phyloP scores from a whole-genome alignment of 1,284 basidiomycete genomes.

The Fomes fomentarius region DNA sequence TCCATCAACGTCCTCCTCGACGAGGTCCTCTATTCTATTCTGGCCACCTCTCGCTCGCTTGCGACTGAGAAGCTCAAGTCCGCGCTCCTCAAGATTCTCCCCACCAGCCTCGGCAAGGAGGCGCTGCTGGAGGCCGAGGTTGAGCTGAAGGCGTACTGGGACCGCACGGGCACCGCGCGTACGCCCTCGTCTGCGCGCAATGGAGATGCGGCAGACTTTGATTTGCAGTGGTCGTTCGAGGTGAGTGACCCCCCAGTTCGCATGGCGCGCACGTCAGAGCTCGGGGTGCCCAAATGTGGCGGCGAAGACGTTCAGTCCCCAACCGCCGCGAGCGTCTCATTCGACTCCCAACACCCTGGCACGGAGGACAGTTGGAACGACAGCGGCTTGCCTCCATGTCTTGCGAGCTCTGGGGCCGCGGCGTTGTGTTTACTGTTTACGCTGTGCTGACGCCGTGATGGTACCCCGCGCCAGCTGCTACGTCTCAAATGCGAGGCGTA shows the following conservation, averaged over 20 bases:
- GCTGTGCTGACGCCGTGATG: not conserved
- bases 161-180: slow-evolving; percentile 55
- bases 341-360: too few species aligned
- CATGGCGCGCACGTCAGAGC: not conserved
- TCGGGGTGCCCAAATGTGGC: too few species aligned
- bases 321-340: too few species aligned
- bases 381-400: not conserved
- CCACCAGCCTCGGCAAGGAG: slow-evolving; percentile 83
- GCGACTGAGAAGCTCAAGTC: slow-evolving; percentile 75
- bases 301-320: too few species aligned
- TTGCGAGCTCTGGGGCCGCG: not conserved
- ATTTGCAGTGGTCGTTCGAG: slow-evolving; percentile 75
- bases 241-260: slow-evolving; percentile 43
- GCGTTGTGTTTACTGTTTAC: too few species aligned
- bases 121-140: slow-evolving; percentile 92
- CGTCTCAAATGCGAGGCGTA: slow-evolving; percentile 85
- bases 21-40: slow-evolving; percentile 80
- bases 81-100: slow-evolving; percentile 73
- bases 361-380: not conserved
- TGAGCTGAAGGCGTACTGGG: slow-evolving; percentile 85
- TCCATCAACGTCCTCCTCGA: slow-evolving; percentile 87
- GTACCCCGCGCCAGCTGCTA: slow-evolving; percentile 54
- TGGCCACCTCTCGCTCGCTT: slow-evolving; percentile 74
- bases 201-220: slow-evolving; percentile 58
- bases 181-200: slow-evolving; percentile 36